phyloP scores from a whole-genome alignment of 2,329 filamentous ascomycete species.

The Penicillium sp. region DNA sequence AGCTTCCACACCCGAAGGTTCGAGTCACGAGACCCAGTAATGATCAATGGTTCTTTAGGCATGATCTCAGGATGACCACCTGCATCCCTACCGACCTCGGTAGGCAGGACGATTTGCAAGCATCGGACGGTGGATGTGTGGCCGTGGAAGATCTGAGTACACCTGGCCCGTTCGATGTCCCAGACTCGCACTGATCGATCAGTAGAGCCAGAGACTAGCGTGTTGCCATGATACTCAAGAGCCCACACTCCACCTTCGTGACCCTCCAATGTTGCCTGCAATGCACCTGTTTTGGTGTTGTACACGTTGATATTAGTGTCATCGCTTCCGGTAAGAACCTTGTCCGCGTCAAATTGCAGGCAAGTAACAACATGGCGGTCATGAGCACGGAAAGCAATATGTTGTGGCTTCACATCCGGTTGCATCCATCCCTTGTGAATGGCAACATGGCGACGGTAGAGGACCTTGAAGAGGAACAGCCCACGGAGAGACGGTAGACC shows the following conservation, averaged over 20 bases:
- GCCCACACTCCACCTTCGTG: slow-evolving; percentile 99
- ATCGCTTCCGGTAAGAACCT: slow-evolving; percentile 95
- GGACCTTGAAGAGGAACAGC: slow-evolving; percentile 91
- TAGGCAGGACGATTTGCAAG: slow-evolving; percentile 87
- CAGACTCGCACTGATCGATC: slow-evolving; percentile 98
- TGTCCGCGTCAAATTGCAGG: slow-evolving; percentile 95
- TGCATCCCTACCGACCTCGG: slow-evolving; percentile 67
- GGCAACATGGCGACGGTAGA: slow-evolving; percentile 89
- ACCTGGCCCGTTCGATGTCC: slow-evolving; percentile 92
- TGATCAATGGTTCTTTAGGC: slow-evolving; percentile 92
- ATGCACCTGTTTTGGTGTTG: slow-evolving; percentile 87
- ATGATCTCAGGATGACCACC: slow-evolving; percentile 79
- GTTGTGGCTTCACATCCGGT: slow-evolving; percentile 74
- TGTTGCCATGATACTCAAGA: slow-evolving; percentile 92
- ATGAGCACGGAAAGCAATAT: slow-evolving; percentile 95
- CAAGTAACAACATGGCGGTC: slow-evolving; percentile 96
- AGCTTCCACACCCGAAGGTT: slow-evolving; percentile 93
- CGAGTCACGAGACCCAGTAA: slow-evolving; percentile 93
- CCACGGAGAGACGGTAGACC: slow-evolving; percentile 75
- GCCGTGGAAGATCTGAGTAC: slow-evolving; percentile 93
- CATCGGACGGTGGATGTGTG: slow-evolving; percentile 97
- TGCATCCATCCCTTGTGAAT: slow-evolving; percentile 92
- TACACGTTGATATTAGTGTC: slow-evolving; percentile 98
- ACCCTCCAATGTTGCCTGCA: slow-evolving; percentile 79
- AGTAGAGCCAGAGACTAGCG: slow-evolving; percentile 90